These are phyloP conservation scores for Linum trigynum DNA, from an alignment of 345 rosid species.

Conservation along the genomic window DNA sequence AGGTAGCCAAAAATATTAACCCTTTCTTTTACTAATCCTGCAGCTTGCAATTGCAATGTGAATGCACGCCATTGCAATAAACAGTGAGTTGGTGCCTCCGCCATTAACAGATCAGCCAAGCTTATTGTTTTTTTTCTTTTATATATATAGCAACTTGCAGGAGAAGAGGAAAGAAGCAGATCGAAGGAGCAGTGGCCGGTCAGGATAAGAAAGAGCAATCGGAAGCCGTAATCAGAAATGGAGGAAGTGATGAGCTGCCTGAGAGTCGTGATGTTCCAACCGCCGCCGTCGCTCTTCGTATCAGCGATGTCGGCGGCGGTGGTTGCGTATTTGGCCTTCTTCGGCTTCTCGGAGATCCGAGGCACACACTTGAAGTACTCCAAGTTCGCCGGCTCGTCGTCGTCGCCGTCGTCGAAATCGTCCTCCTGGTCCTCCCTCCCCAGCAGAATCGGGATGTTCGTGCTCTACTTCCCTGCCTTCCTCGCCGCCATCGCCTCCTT, in stretches of 20 bases:
- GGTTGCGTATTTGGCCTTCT: not conserved
- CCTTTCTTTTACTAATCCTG: no score
- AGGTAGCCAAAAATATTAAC: no score
- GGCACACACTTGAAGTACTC: conserved; percentile 6
- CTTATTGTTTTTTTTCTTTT: no score
- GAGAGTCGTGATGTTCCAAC: not conserved
- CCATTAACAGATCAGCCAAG: no score
- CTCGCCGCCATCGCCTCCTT: conserved; percentile 44
- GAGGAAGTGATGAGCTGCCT: not conserved
- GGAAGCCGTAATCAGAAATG: not conserved
- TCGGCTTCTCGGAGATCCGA: not conserved
- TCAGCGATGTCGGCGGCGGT: conserved; percentile 1
- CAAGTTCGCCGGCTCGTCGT: not conserved
- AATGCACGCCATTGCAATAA: no score
- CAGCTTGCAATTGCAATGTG: no score
- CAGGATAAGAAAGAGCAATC: no score
- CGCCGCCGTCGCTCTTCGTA: not conserved
- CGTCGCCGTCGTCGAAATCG: not conserved
- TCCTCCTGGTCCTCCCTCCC: not conserved
- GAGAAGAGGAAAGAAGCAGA: no score
- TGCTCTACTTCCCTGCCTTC: conserved; percentile 50
- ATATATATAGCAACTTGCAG: no score
- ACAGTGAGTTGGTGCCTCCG: no score
- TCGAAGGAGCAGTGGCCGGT: no score
- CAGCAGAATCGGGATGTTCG: conserved; percentile 52